Percentiles rank a stretch among this genome's conserved stretches.
These are phyloP conservation scores for Oxytropis ochrocephala DNA, from an alignment of 306 rosid genomes.

Conservation along the genomic window DNA sequence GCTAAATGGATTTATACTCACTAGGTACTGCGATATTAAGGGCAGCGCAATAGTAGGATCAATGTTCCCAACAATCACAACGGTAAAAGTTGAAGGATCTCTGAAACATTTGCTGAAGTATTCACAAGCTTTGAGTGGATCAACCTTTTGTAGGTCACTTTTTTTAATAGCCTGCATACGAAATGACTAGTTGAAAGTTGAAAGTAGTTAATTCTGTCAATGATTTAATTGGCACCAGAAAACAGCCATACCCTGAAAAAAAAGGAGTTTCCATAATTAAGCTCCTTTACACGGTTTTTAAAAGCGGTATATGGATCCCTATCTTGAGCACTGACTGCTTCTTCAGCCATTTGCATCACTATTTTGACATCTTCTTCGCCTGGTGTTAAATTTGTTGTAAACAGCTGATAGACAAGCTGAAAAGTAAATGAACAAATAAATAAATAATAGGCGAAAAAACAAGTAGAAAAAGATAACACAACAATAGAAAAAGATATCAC, in stretches of 20 bases:
- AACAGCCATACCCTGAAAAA: constrained; percentile 68
- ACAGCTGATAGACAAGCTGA: constrained; percentile 93
- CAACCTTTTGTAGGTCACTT: constrained; percentile 76
- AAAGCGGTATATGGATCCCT: constrained; percentile 92
- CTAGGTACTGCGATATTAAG: constrained; percentile 84
- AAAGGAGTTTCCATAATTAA: constrained; percentile 91
- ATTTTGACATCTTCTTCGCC: constrained; percentile 82
- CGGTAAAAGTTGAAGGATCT: constrained; percentile 87
- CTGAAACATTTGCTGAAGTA: constrained; percentile 88
- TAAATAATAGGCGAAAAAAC: neutral
- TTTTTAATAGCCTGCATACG: constrained; percentile 67
- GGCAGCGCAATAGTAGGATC: constrained; percentile 82
- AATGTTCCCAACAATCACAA: constrained; percentile 83
- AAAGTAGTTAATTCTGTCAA: constrained; percentile 2
- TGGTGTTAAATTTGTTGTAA: constrained; percentile 70
- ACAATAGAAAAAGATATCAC: neutral
- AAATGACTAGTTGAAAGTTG: constrained; percentile 30
- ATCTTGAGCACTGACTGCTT: constrained; percentile 90
- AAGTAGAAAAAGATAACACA: constrained; percentile 8
- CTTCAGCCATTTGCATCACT: constrained; percentile 99
- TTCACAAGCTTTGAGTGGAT: constrained; percentile 88
- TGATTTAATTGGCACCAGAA: constrained; percentile 19
- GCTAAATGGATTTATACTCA: constrained; percentile 34
- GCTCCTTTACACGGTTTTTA: constrained; percentile 95
- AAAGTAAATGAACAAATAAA: constrained; percentile 19